Base-by-base conservation (phyloP, 2,329 filamentous ascomycete genomes). In the Nigrospora osmanthi region DNA sequence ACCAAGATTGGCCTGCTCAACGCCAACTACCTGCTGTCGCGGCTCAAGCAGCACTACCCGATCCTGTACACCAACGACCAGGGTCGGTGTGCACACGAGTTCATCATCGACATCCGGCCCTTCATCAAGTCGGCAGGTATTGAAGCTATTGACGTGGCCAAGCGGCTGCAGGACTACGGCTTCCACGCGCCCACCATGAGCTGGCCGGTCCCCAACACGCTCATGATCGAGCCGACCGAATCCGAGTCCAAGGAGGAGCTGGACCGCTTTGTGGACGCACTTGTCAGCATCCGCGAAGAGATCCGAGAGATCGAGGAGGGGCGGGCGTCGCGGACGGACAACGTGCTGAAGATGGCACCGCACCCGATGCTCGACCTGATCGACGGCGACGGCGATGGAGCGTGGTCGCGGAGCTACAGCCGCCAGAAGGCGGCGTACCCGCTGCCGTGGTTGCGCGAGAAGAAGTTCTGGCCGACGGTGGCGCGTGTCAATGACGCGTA, bases 161-260 rank as follows among this genome's bases (percentile, higher is more conserved):
- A 97, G 76, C 87, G 91, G 51, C 80, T 97, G 16, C 90, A 96
- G 67, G 91, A 97, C 63, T 97, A 95, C 62, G 91, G 91, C 36
- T 97, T 97, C 79, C 91, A 97, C 66, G 87, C 90, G 1, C 91
- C 91, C 0, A 97, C 91, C 43, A 96, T 97, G 91, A 89, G 83
- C 62, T 96, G 88, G 87, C 91, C 91, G 2, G 89, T 97, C 2
- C 79, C 88, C 43, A 94, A 94, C 68, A 96, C 91, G 1, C 80
- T 97, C 38, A 97, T 97, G 91, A 95, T 97, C 53, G 91, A 97
- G 71, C 91, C 91, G 2, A 97, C 91, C 0, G 91, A 96, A 69
- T 90, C 85, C 13, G 91, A 97, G 72, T 87, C 80, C 66, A 90
- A 93, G 64, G 85, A 85, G 50, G 91, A 97, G 72, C 79, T 97